A percentile compares a stretch with the other conserved stretches of the same genome.
phyloP scores from a whole-genome alignment of 2,329 filamentous ascomycete genomes.

The Clonostachys chloroleuca region DNA sequence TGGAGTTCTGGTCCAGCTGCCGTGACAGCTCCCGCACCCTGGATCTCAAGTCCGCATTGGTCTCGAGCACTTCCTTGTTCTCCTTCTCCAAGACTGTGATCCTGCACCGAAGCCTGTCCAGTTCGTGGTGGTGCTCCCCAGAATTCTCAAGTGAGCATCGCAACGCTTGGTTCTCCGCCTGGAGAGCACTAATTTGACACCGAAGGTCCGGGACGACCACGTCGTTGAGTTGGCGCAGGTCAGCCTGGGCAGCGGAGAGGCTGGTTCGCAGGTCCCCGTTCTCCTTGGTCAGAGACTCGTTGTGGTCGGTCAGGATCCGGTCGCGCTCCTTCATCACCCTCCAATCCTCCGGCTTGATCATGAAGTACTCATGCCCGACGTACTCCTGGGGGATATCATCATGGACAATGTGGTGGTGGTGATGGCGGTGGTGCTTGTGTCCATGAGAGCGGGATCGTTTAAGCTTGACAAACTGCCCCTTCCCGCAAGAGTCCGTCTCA shows the following conservation, averaged over 20 bases:
- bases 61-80: conserved; percentile 18
- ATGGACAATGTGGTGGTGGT: conserved; percentile 16
- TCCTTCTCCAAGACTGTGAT: conserved; percentile 28
- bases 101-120: conserved; percentile 24
- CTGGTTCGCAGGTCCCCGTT: conserved; percentile 25
- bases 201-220: conserved; percentile 28
- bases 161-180: conserved; percentile 31
- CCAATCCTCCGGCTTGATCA: conserved; percentile 28
- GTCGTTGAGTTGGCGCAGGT: conserved; percentile 23
- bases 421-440: conserved; percentile 20
- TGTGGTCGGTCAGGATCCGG: conserved; percentile 23
- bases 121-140: conserved; percentile 20
- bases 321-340: conserved; percentile 27
- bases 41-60: conserved; percentile 16
- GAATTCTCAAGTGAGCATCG: conserved; percentile 26
- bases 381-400: conserved; percentile 9
- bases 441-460: conserved; percentile 30
- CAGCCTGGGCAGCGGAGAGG: conserved; percentile 25
- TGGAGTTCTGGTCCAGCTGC: conserved; percentile 11
- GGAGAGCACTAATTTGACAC: conserved; percentile 25
- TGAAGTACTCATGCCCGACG: conserved; percentile 22
- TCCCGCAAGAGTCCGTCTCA: conserved; percentile 25
- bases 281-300: conserved; percentile 23
- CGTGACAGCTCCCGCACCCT: conserved; percentile 16
- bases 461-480: conserved; percentile 28